Percentiles rank a stretch among this genome's conserved stretches.
Conservation (phyloP, 306 rosid genomes). For the Fagus crenata region DNA sequence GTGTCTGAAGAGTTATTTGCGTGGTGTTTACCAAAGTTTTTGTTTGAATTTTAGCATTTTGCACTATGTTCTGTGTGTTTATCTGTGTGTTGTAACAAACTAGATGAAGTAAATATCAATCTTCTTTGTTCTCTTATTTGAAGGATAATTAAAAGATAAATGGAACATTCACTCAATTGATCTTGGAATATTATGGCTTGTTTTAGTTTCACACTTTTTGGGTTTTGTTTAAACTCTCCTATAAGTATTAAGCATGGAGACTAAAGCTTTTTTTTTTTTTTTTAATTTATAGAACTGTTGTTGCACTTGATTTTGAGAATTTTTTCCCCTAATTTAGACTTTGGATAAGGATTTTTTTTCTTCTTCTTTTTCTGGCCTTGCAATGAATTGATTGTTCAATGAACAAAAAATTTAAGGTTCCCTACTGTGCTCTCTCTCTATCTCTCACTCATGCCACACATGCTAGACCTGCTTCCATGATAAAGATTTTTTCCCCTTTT, state of each 20-base stretch:
- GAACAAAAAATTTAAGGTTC: background rate
- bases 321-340: background rate
- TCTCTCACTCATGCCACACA: background rate
- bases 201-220: background rate
- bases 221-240: background rate
- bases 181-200: background rate
- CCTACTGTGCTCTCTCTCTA: background rate
- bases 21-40: background rate
- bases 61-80: background rate
- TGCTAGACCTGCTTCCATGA: background rate
- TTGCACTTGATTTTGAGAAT: background rate
- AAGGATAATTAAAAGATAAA: background rate
- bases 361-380: slow-evolving; percentile 1
- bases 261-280: background rate
- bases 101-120: background rate
- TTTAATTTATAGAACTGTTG: background rate
- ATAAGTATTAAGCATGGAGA: background rate
- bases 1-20: slow-evolving; percentile 32
- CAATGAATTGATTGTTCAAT: background rate
- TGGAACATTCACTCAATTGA: background rate
- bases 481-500: background rate
- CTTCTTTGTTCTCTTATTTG: slow-evolving; percentile 9
- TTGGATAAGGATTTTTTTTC: background rate
- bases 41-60: slow-evolving; percentile 21
- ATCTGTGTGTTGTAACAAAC: background rate